Conservation (phyloP, 2,329 filamentous ascomycete genomes). For the Calonectria ilicicola region DNA sequence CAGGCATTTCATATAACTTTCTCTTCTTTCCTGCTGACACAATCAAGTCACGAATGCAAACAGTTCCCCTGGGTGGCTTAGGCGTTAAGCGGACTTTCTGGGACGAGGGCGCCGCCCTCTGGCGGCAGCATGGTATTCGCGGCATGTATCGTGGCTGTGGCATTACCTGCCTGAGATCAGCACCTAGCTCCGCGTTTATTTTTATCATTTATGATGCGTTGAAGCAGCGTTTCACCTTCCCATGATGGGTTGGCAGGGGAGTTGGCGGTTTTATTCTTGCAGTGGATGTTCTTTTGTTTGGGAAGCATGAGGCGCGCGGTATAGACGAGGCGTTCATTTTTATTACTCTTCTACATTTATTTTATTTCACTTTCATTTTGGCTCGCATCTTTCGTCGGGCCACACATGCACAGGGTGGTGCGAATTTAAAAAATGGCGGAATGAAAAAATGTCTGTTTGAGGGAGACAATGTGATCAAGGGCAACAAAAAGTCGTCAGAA, state of each 20-base stretch:
- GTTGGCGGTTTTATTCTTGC: slow-evolving; percentile 5
- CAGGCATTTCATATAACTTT: slow-evolving; percentile 96
- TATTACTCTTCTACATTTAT: slow-evolving; percentile 1
- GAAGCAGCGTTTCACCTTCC: slow-evolving; percentile 73
- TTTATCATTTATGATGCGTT: slow-evolving; percentile 95
- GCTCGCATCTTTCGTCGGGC: background rate
- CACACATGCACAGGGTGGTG: background rate
- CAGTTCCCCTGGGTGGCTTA: slow-evolving; percentile 74
- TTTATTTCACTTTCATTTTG: background rate
- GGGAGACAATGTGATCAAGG: background rate
- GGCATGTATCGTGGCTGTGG: slow-evolving; percentile 95
- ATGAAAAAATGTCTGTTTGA: background rate
- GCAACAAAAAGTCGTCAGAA: background rate
- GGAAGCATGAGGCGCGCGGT: slow-evolving; percentile 19
- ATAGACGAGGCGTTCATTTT: slow-evolving; percentile 38
- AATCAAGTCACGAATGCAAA: slow-evolving; percentile 98
- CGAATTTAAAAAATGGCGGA: background rate
- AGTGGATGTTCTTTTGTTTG: slow-evolving; percentile 14
- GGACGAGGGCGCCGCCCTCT: slow-evolving; percentile 79
- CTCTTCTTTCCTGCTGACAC: slow-evolving; percentile 97
- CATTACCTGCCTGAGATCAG: slow-evolving; percentile 88
- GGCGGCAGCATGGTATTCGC: slow-evolving; percentile 82
- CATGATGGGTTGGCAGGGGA: slow-evolving; percentile 25
- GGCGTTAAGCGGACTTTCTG: slow-evolving; percentile 75
- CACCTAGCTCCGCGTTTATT: slow-evolving; percentile 97